Percentiles rank a stretch among this genome's conserved stretches.
phyloP scores from a whole-genome alignment of 345 rosid genomes.

The Heritiera littoralis region DNA sequence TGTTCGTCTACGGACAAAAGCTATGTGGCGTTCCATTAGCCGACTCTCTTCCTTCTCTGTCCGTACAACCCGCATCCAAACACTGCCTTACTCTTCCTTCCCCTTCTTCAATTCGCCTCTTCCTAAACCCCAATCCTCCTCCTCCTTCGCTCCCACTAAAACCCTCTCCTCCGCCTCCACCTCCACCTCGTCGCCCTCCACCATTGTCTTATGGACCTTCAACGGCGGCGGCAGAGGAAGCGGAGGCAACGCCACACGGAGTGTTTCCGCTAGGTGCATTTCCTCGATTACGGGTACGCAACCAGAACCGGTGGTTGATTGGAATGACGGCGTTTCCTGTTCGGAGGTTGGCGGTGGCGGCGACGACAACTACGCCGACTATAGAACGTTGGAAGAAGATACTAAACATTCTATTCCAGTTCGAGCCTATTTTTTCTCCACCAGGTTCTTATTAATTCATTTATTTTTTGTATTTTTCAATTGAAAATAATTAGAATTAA shows the following conservation, averaged over 20 bases:
- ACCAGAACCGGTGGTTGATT: conserved; percentile 28
- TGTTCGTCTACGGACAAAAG: background rate
- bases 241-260: conserved; percentile 12
- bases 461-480: background rate
- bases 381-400: conserved; percentile 35
- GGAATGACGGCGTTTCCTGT: conserved; percentile 46
- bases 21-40: background rate
- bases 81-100: background rate
- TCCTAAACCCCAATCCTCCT: conserved; percentile 27
- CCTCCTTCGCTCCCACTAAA: background rate
- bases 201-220: conserved; percentile 2
- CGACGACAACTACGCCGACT: conserved; percentile 13
- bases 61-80: conserved; percentile 31
- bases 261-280: conserved; percentile 28
- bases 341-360: conserved; percentile 39
- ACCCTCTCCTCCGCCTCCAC: background rate
- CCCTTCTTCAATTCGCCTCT: background rate
- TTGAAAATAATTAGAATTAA: background rate
- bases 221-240: background rate
- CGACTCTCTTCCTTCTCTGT: background rate
- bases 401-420: conserved; percentile 56
- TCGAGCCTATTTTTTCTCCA: conserved; percentile 82
- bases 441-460: conserved; percentile 48
- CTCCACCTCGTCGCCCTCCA: conserved; percentile 21
- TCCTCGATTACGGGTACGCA: conserved; percentile 40